phyloP scores from a whole-genome alignment of 2,329 filamentous ascomycete genomes.

The Xylaria sp. region DNA sequence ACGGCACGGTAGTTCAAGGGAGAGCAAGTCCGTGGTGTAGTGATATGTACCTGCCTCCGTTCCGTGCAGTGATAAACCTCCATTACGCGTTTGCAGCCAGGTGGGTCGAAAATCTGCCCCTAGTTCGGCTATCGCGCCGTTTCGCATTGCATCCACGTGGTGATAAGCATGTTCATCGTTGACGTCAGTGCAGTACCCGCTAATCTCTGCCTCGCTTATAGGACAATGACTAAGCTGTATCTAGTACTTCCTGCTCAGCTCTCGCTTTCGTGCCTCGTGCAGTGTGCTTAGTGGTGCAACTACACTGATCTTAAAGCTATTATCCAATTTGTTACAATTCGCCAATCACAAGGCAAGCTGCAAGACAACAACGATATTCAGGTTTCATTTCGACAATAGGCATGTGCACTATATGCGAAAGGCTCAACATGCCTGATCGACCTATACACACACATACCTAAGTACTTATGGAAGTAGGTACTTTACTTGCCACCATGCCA shows the following conservation, averaged over 20 bases:
- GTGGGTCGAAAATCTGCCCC: conserved; percentile 43
- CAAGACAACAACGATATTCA: neutral
- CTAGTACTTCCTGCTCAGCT: neutral
- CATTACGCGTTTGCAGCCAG: conserved; percentile 7
- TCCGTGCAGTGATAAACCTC: neutral
- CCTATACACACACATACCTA: too few species aligned
- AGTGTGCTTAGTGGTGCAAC: too few species aligned
- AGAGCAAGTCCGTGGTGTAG: neutral
- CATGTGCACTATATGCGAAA: too few species aligned
- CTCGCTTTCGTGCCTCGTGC: neutral
- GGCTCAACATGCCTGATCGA: too few species aligned
- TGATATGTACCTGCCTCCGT: neutral
- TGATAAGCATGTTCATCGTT: conserved; percentile 42
- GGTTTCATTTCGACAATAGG: neutral
- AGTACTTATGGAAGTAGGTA: too few species aligned
- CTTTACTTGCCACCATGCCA: neutral
- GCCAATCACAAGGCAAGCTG: neutral
- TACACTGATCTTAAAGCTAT: neutral
- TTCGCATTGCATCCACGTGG: conserved; percentile 46
- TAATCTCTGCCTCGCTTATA: neutral
- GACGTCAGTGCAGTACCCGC: conserved; percentile 40
- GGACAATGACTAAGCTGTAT: neutral
- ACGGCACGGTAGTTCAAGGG: too few species aligned
- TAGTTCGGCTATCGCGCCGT: conserved; percentile 42
- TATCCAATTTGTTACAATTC: neutral